phyloP scores from a whole-genome alignment of 2,329 filamentous ascomycete genomes.

The Colletotrichum lupini region DNA sequence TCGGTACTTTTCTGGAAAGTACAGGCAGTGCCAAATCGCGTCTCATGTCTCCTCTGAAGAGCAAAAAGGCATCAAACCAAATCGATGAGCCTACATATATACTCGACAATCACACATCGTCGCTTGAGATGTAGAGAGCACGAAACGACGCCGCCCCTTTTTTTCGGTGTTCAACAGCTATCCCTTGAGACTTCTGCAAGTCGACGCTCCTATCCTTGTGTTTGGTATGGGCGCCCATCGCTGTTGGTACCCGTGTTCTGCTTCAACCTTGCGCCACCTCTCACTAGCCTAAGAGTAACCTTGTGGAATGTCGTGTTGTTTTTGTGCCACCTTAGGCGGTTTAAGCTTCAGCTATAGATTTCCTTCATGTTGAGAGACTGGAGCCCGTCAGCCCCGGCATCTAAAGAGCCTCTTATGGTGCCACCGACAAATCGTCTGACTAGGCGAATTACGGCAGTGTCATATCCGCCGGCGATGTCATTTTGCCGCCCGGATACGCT shows the following conservation, averaged over 20 bases:
- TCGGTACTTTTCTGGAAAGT: not conserved
- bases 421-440: not conserved
- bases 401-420: not conserved
- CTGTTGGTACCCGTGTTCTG: slow-evolving; percentile 1
- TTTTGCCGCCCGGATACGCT: not conserved
- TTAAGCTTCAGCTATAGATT: not conserved
- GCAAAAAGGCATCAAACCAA: not conserved
- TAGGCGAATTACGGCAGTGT: not conserved
- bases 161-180: not conserved
- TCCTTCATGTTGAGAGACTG: not conserved
- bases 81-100: not conserved
- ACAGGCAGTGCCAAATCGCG: not conserved
- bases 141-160: not conserved
- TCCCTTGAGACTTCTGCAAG: not conserved
- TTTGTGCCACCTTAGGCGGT: not conserved
- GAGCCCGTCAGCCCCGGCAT: not conserved
- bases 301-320: not conserved
- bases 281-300: slow-evolving; percentile 8
- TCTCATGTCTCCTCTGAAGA: not conserved
- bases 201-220: not conserved
- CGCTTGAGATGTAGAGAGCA: not conserved
- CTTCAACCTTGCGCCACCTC: slow-evolving; percentile 3
- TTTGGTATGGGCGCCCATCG: not conserved
- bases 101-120: not conserved
- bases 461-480: not conserved